Evolutionary conservation across 805 yeast species (phyloP), one percentile per base, ranked within the genome.

Genomic region (Candida easanensis): DNA sequence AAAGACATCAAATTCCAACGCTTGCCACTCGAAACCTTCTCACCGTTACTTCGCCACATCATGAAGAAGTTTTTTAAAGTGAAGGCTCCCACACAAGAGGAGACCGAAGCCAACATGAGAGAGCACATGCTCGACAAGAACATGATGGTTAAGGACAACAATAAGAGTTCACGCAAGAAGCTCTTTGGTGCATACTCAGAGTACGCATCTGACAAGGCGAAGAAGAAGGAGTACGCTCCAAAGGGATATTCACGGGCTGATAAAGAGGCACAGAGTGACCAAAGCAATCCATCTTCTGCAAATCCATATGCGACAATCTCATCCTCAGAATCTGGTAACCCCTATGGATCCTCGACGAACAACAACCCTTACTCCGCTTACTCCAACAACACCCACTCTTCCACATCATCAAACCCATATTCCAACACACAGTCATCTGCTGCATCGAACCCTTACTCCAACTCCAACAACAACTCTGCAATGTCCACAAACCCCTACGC

Each of bases 111-210:
- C 14, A 67, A 68, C 34, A 64, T 70, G 35, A 59, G 69, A 32
- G 75, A 74, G 13, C 51, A 60, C 15, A 60, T 77, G 50, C 63
- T 64, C 47, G 68, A 66, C 28, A 57, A 69, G 30, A 80, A 79
- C 33, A 62, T 75, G 19, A 56, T 68, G 3, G 64, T 68, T 15
- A 73, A 68, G 45, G 61, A 54, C 34, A 64, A 11, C 30, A 26
- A 26, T 5, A 6, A 26, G 30, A 13, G 30, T 5, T 9, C 30
- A 13, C 30, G 46, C 65, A 66, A 48, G 66, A 68, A 49, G 66
- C 70, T 47, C 70, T 77, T 58, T 65, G 70, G 23, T 15, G 79
- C 79, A 4, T 77, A 76, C 49, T 65, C 71, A 2, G 65, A 67
- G 20, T 72, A 63, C 54, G 76, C 80, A 5, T 65, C 65, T 44